Percentiles rank a stretch among this genome's conserved stretches.
These are phyloP conservation scores for Elsinoe perseae DNA, from an alignment of 2,329 filamentous ascomycete species.

Conservation along the genomic window DNA sequence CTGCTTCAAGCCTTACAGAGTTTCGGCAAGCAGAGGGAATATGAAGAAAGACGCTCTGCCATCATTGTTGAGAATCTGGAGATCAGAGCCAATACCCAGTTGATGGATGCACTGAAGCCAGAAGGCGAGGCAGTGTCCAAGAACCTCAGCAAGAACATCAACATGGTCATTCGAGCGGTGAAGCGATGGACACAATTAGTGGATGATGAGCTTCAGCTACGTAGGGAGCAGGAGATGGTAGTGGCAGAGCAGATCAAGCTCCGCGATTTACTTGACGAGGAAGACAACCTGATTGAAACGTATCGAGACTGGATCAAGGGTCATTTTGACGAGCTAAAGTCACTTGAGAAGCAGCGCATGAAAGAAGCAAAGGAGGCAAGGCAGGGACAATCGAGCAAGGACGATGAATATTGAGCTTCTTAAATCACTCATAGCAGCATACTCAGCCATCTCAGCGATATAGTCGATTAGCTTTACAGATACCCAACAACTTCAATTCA, in stretches of 20 bases:
- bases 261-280: constrained; percentile 1
- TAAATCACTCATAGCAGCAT: no score
- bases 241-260: constrained; percentile 13
- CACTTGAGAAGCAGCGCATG: constrained; percentile 20
- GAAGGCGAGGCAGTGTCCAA: constrained; percentile 18
- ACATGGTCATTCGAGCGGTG: constrained; percentile 24
- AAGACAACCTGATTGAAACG: constrained; percentile 18
- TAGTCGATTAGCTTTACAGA: background rate
- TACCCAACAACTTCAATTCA: background rate
- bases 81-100: constrained; percentile 21
- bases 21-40: constrained; percentile 24
- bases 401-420: background rate
- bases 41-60: constrained; percentile 17
- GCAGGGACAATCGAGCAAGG: background rate
- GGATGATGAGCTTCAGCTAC: constrained; percentile 17
- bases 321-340: constrained; percentile 25
- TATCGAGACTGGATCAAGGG: constrained; percentile 20
- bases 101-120: constrained; percentile 19
- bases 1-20: constrained; percentile 46
- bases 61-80: constrained; percentile 21
- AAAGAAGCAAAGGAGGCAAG: constrained; percentile 12
- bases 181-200: constrained; percentile 23
- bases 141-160: constrained; percentile 22
- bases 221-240: constrained; percentile 19
- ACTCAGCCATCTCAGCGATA: background rate